Evolutionary conservation across 257 asterid species (phyloP), one percentile per base, ranked within the genome.

Genomic region (Rehmannia glutinosa): DNA sequence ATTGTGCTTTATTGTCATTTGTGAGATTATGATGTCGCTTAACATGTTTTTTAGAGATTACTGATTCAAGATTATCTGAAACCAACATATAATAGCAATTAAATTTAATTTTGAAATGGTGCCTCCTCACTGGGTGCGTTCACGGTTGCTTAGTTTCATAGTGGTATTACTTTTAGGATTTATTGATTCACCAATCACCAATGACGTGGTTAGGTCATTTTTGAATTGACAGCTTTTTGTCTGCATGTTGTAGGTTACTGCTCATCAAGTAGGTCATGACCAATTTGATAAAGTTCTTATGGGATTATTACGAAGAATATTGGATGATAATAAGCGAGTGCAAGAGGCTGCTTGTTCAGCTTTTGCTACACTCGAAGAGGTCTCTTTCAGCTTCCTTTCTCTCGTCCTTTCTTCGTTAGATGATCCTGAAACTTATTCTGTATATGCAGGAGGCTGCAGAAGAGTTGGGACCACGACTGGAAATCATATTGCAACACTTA

Each of bases 311-410:
- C 86, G 90, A 66, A 84, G 99, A 81, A 82, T 91, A 75, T 78
- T 94, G 85, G 99, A 94, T 84, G 97, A 94, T 70, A 94, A 87
- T 81, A 94, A 94, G 80, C 84, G 95, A 78, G 99, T 94, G 72
- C 99, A 94, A 77, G 98, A 91, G 77, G 99, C 99, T 80, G 98
- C 99, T 63, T 94, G 99, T 82, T 94, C 99, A 69, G 98, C 99
- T 74, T 94, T 94, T 84, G 98, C 99, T 8, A 91, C 98, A 54
- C 95, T 94, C 28, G 99, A 91, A 86, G 99, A 94, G 99, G 99
- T 61, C 16, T 56, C 33, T n/a, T 30, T 28, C 55, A 3, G 42
- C 35, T 24, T 51, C 19, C 58, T 35, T 51, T 51, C 35, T 19
- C 8, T 19, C 28, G 11, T 28, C 27, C 36, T 50, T 39, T 1